Conservation (phyloP, 2,329 filamentous ascomycete species). For the Dothistroma pini region DNA sequence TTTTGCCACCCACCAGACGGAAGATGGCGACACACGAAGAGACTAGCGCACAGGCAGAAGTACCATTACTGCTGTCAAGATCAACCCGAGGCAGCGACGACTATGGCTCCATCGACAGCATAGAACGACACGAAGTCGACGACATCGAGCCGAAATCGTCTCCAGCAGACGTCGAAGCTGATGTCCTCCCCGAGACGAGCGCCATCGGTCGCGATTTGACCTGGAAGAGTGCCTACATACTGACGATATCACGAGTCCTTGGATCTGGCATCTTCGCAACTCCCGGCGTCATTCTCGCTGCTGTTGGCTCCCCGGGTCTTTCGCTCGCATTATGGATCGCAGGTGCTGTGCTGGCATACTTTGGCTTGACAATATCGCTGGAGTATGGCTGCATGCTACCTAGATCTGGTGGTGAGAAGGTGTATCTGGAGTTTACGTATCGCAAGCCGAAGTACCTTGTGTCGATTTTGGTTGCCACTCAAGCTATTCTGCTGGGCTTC, state of each 20-base stretch:
- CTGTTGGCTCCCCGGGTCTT: constrained; percentile 63
- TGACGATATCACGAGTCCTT: constrained; percentile 65
- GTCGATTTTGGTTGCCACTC: constrained; percentile 60
- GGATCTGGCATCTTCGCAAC: constrained; percentile 71
- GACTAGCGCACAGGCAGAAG: neutral
- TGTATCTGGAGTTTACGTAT: constrained; percentile 69
- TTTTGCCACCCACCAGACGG: neutral
- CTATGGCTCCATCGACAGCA: constrained; percentile 12
- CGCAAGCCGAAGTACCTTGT: constrained; percentile 60
- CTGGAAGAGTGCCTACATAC: constrained; percentile 55
- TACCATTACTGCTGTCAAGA: constrained; percentile 12
- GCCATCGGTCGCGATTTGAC: constrained; percentile 56
- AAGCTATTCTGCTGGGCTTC: constrained; percentile 62
- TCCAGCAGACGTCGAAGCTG: constrained; percentile 49
- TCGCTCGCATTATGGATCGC: constrained; percentile 61
- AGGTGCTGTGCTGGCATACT: constrained; percentile 56
- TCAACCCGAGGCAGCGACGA: neutral
- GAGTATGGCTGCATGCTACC: constrained; percentile 71
- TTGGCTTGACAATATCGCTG: constrained; percentile 55
- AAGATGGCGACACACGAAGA: neutral
- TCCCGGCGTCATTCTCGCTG: constrained; percentile 62
- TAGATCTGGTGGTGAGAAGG: constrained; percentile 63
- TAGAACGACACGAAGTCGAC: constrained; percentile 11
- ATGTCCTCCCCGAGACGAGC: constrained; percentile 58
- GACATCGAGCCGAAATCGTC: constrained; percentile 11